Evolutionary conservation across 2,329 filamentous ascomycete genomes (phyloP).

Genomic region (Aspergillus candidus): DNA sequence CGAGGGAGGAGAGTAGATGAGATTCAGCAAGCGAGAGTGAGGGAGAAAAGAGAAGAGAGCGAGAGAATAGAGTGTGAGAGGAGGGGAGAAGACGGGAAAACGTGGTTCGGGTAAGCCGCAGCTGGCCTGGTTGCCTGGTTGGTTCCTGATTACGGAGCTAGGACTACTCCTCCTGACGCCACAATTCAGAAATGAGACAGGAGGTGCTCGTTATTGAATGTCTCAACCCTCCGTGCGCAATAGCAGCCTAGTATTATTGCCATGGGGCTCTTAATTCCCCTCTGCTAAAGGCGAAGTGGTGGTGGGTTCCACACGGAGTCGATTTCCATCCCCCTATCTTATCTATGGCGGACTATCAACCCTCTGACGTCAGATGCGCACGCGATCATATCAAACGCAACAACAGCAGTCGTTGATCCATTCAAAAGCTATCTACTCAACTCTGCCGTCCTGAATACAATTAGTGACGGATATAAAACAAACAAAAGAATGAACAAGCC

Average conservation of each 20-base stretch:
- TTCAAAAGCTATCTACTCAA: constrained; percentile 16
- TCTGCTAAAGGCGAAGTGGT: no score
- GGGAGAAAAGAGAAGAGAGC: constrained; percentile 4
- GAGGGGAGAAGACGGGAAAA: constrained; percentile 1
- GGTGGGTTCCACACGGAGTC: no score
- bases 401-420: constrained; percentile 2
- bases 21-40: neutral
- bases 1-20: neutral
- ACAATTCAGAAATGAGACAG: no score
- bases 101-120: neutral
- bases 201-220: neutral
- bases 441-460: constrained; percentile 6
- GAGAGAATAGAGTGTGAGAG: constrained; percentile 3
- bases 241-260: no score
- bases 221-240: constrained; percentile 2
- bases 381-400: no score
- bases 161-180: no score
- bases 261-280: no score
- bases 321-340: no score
- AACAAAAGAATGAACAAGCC: constrained; percentile 8
- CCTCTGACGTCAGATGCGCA: no score
- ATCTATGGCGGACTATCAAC: no score
- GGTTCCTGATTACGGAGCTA: constrained; percentile 50
- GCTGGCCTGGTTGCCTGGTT: constrained; percentile 2
- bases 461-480: constrained; percentile 5